Evolutionary conservation across 2,329 filamentous ascomycete genomes (phyloP).

Genomic region (Pseudocercospora pini-densiflorae): DNA sequence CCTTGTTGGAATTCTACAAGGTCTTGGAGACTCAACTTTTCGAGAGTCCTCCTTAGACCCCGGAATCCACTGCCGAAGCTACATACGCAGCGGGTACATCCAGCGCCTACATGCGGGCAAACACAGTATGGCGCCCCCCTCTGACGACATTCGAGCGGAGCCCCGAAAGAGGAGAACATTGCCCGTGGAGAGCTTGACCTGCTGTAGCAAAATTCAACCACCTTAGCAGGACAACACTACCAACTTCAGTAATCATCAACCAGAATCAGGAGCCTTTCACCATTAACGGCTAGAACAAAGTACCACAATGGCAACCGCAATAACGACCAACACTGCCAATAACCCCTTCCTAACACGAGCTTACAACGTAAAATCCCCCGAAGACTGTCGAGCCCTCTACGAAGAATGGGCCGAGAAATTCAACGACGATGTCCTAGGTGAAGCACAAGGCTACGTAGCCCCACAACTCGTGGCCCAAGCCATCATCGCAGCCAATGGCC

Average conservation of each 20-base stretch:
- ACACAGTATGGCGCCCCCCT: neutral
- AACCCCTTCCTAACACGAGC: constrained; percentile 42
- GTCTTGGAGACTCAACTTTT: no score
- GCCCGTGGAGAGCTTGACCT: neutral
- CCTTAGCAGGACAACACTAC: neutral
- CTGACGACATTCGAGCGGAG: neutral
- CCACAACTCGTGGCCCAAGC: constrained; percentile 46
- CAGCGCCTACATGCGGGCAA: neutral
- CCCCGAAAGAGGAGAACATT: neutral
- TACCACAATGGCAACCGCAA: neutral
- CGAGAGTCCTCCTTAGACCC: neutral
- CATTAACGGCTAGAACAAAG: neutral
- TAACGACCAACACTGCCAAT: constrained; percentile 22
- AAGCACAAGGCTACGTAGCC: constrained; percentile 46
- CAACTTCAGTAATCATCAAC: neutral
- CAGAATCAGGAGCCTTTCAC: neutral
- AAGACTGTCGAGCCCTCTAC: constrained; percentile 48
- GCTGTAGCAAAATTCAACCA: neutral
- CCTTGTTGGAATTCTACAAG: no score
- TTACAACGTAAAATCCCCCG: constrained; percentile 41
- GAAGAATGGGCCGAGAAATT: constrained; percentile 53
- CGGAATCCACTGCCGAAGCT: neutral
- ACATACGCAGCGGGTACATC: neutral
- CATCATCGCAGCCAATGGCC: constrained; percentile 27
- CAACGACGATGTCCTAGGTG: constrained; percentile 45